These are phyloP conservation scores for Polymyxa betae DNA, from an alignment of 208 protist species.

Conservation along the genomic window DNA sequence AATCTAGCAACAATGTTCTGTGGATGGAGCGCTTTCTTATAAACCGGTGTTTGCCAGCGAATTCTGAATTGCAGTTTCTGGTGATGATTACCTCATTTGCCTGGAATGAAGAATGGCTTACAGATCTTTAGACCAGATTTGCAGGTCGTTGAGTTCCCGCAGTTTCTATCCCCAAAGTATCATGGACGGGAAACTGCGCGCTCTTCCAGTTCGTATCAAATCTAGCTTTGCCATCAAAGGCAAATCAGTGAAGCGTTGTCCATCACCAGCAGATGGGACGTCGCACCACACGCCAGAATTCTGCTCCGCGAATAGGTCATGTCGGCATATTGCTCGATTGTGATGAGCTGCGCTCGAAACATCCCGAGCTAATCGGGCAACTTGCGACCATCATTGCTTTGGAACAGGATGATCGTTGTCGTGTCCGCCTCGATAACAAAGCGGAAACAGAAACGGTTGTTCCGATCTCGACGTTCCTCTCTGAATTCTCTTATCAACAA, in stretches of 20 bases:
- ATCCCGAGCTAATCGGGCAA: background rate
- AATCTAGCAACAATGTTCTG: slow-evolving; percentile 70
- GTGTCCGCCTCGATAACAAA: background rate
- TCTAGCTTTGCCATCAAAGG: too few relatives aligned
- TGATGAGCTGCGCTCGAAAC: background rate
- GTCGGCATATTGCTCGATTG: background rate
- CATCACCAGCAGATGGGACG: too few relatives aligned
- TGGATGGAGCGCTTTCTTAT: slow-evolving; percentile 71
- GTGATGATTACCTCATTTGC: too few relatives aligned
- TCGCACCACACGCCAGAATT: background rate
- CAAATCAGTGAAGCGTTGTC: too few relatives aligned
- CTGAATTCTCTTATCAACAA: background rate
- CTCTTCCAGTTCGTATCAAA: too few relatives aligned
- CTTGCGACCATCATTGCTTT: background rate
- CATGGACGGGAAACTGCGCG: too few relatives aligned
- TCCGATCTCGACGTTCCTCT: background rate
- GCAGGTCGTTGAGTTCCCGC: too few relatives aligned
- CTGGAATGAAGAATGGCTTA: too few relatives aligned
- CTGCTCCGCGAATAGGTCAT: background rate
- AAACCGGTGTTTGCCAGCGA: too few relatives aligned
- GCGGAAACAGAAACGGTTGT: background rate
- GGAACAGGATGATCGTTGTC: background rate
- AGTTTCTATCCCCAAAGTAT: too few relatives aligned
- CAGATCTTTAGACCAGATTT: too few relatives aligned
- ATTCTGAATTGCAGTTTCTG: too few relatives aligned